A percentile compares a stretch with the other conserved stretches of the same genome.
These are phyloP conservation scores for Tylopilus vinaceipallidus DNA, from an alignment of 768 basidiomycete species.

Conservation along the genomic window DNA sequence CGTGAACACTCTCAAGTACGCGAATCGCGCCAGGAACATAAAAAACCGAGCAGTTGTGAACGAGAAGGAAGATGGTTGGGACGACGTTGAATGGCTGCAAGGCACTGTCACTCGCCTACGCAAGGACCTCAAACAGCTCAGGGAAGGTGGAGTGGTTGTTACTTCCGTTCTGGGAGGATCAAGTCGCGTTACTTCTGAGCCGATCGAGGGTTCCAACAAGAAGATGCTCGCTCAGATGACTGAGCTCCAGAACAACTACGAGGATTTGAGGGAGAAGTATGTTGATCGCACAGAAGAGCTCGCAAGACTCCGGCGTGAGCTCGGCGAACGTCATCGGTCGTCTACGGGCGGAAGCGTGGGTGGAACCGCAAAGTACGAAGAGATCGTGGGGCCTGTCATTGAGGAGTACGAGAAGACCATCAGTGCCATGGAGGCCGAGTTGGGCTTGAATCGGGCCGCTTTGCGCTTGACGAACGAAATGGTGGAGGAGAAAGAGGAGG, in stretches of 20 bases:
- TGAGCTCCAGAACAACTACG: slow-evolving; percentile 82
- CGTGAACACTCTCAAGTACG: slow-evolving; percentile 93
- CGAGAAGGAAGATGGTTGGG: slow-evolving; percentile 97
- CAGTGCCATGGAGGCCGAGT: slow-evolving; percentile 88
- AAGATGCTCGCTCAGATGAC: slow-evolving; percentile 78
- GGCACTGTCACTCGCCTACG: slow-evolving; percentile 79
- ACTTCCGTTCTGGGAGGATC: slow-evolving; percentile 27
- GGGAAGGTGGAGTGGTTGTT: slow-evolving; percentile 52
- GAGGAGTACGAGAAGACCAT: slow-evolving; percentile 99
- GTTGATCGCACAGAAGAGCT: slow-evolving; percentile 89
- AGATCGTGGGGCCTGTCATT: slow-evolving; percentile 95
- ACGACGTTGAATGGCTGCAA: slow-evolving; percentile 96
- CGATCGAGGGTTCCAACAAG: slow-evolving; percentile 64
- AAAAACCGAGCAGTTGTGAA: slow-evolving; percentile 92
- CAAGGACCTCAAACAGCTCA: slow-evolving; percentile 80
- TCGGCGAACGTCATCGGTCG: slow-evolving; percentile 68
- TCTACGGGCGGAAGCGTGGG: slow-evolving; percentile 58
- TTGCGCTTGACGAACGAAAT: slow-evolving; percentile 89
- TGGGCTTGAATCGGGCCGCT: slow-evolving; percentile 83
- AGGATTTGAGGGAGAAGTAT: slow-evolving; percentile 78
- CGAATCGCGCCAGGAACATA: slow-evolving; percentile 95
- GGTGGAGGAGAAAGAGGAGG: slow-evolving; percentile 88
- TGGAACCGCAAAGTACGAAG: slow-evolving; percentile 79
- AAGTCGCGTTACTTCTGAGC: slow-evolving; percentile 32
- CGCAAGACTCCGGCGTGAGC: slow-evolving; percentile 72